Conservation (phyloP, 2,329 filamentous ascomycete genomes). For the Aspergillus quadrilineatus region DNA sequence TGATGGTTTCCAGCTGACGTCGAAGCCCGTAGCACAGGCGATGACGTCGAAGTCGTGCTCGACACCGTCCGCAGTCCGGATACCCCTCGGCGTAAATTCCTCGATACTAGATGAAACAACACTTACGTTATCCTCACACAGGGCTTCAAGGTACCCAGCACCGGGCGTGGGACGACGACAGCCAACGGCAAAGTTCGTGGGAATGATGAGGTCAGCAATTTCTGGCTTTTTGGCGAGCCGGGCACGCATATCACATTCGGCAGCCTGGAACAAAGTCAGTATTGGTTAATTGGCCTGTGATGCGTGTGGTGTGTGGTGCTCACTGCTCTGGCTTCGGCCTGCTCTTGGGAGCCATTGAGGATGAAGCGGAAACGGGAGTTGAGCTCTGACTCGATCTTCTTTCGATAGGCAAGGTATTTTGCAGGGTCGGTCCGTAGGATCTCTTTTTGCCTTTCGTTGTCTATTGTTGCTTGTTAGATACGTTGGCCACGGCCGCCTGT, state of each 20-base stretch:
- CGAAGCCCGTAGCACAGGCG: conserved; percentile 39
- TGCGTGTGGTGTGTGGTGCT: too few species aligned
- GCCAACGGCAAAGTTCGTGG: conserved; percentile 37
- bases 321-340: conserved; percentile 39
- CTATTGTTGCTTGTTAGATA: too few species aligned
- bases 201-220: conserved; percentile 36
- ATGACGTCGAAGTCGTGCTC: conserved; percentile 32
- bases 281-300: too few species aligned
- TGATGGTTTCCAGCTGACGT: conserved; percentile 32
- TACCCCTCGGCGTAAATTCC: conserved; percentile 29
- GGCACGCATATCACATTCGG: background rate
- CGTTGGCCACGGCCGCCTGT: too few species aligned
- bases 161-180: conserved; percentile 48
- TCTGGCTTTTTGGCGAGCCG: conserved; percentile 27
- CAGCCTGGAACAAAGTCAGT: too few species aligned
- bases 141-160: conserved; percentile 56
- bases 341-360: conserved; percentile 47
- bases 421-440: conserved; percentile 21
- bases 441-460: conserved; percentile 13
- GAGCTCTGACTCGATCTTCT: conserved; percentile 29
- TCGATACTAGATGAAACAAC: conserved; percentile 57
- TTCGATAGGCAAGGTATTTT: conserved; percentile 26
- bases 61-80: conserved; percentile 27
- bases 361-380: conserved; percentile 25
- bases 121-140: conserved; percentile 60